Base-by-base conservation (phyloP, 768 basidiomycete species). In the Lepiota venenata region DNA sequence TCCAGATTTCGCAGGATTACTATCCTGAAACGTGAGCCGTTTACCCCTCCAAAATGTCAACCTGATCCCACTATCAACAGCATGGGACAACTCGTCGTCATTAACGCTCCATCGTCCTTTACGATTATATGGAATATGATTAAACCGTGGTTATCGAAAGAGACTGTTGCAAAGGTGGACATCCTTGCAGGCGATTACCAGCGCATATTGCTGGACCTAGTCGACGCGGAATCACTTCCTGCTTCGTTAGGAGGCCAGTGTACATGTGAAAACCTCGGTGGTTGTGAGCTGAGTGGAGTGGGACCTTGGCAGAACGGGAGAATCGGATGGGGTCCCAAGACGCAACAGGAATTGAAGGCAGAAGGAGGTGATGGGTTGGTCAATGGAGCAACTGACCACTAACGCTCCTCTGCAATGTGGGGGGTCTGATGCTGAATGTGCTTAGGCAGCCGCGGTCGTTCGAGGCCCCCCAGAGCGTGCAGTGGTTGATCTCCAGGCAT, bases 1-100 rank as follows among this genome's bases (percentile, higher is more conserved):
- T 90, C 65, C 86, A 88, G 59, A 74, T 90, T 52, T 88, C 87
- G 1, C 88, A 90, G 66, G 85, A 88, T 60, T 90, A 87, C 67
- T 90, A 77, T 58, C 88, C 88, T 1, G 88, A 91, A 64, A 84
- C 84, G 87, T 89, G 5, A 11, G 18, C 37, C 8, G 5, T 47
- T 35, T 4, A 22, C 42, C 45, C 41, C n/a, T 9, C 10, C 25
- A 16, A 32, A 56, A 20, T 41, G 11, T 54, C 20, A 50, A 47
- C 29, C 53, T 37, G 21, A 52, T n/a, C 25, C 49, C 42, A 21
- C 49, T 32, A 6, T 22, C 45, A 20, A 18, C 57, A 89, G 88
- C 3, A 87, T 89, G 87, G 86, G 86, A 1, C 82, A 86, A 63
- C 69, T 89, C 27, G 78, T 76, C 5, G 80, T 91, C 56, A 73